Evolutionary conservation across 164 flowering plant species (phyloP).

Genomic region (Chimonanthus salicifolius): DNA sequence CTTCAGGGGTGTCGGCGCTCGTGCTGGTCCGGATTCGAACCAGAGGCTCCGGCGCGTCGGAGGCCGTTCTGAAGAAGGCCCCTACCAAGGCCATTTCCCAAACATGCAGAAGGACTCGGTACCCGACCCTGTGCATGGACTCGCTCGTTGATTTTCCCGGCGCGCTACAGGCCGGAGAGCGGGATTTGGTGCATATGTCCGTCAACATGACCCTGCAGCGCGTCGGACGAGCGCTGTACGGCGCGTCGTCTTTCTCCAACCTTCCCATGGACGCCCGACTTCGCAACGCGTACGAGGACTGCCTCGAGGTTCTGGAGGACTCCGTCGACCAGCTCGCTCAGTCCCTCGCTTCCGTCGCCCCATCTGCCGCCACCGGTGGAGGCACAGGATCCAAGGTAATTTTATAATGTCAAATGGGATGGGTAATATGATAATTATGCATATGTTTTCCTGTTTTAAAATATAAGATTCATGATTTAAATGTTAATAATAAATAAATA

Average conservation of each 20-base stretch:
- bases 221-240: constrained; percentile 52
- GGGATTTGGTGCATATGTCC: constrained; percentile 74
- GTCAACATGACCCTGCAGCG: constrained; percentile 72
- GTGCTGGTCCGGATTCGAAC: constrained; percentile 29
- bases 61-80: constrained; percentile 10
- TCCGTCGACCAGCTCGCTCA: constrained; percentile 59
- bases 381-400: too few relatives aligned
- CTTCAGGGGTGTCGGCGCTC: constrained; percentile 50
- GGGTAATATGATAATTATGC: too few relatives aligned
- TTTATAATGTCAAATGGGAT: too few relatives aligned
- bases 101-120: constrained; percentile 56
- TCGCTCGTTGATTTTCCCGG: constrained; percentile 79
- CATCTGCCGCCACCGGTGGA: constrained; percentile 6
- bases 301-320: constrained; percentile 76
- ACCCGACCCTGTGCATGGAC: constrained; percentile 64
- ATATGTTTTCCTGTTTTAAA: too few relatives aligned
- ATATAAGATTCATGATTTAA: too few relatives aligned
- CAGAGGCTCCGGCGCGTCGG: constrained; percentile 10
- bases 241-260: constrained; percentile 33
- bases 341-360: constrained; percentile 38
- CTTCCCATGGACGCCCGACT: constrained; percentile 47
- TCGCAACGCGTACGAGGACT: constrained; percentile 68
- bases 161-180: constrained; percentile 46
- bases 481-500: too few relatives aligned
- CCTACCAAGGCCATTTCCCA: constrained; percentile 70